Evolutionary conservation across 257 asterid genomes (phyloP).

Genomic region (Ilex asprella): DNA sequence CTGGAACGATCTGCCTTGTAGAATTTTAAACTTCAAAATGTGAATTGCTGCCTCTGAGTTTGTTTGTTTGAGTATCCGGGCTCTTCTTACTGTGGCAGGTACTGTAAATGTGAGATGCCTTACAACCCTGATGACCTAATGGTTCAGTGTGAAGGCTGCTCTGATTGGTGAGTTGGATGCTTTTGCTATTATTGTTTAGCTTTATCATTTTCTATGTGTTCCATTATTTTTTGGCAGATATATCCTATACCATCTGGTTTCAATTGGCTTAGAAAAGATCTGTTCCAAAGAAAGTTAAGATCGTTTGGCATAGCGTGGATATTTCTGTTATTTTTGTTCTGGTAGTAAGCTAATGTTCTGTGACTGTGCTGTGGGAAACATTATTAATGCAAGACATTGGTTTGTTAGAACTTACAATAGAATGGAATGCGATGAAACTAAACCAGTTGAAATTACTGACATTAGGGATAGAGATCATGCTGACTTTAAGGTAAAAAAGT

Average conservation of each 20-base stretch:
- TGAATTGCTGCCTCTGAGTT: too few species aligned
- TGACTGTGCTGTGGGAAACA: too few species aligned
- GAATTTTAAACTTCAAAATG: too few species aligned
- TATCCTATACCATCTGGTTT: not conserved
- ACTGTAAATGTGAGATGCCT: constrained; percentile 97
- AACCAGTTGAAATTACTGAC: not conserved
- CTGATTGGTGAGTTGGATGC: constrained; percentile 67
- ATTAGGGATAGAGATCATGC: not conserved
- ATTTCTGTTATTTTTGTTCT: too few species aligned
- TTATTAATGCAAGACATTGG: not conserved
- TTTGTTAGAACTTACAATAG: not conserved
- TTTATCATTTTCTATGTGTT: not conserved
- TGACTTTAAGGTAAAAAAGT: not conserved
- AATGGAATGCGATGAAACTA: not conserved
- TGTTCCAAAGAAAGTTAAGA: not conserved
- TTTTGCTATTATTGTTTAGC: constrained; percentile 5
- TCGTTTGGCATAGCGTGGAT: too few species aligned
- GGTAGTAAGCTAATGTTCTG: too few species aligned
- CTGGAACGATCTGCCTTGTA: too few species aligned
- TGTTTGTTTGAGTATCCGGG: too few species aligned
- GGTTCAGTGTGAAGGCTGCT: constrained; percentile 90
- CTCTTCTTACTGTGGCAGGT: constrained; percentile 35
- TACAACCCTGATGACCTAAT: constrained; percentile 94
- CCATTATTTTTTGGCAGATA: too few species aligned
- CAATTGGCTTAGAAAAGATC: too few species aligned